Percentiles rank a stretch among this genome's conserved stretches.
Evolutionary conservation across 345 rosid genomes (phyloP).

Genomic region (Dipteronia dyeriana): DNA sequence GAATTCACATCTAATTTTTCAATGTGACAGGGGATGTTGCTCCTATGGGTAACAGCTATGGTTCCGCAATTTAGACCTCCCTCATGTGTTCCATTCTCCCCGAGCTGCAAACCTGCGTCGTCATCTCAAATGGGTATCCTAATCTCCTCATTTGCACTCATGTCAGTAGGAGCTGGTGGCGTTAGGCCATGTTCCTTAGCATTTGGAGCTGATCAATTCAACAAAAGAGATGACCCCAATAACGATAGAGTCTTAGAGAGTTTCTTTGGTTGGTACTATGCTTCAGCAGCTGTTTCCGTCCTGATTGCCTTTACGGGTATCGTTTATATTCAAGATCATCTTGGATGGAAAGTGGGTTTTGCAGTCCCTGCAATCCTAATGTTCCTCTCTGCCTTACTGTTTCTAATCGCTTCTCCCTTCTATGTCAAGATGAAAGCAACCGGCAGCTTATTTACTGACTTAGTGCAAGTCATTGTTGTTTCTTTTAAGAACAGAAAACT

Average conservation of each 20-base stretch:
- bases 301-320: constrained; percentile 53
- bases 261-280: constrained; percentile 73
- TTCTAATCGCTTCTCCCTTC: constrained; percentile 49
- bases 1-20: not conserved
- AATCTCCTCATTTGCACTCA: constrained; percentile 46
- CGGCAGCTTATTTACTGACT: constrained; percentile 52
- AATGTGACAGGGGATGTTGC: constrained; percentile 57
- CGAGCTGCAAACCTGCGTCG: constrained; percentile 49
- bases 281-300: constrained; percentile 49
- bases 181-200: constrained; percentile 75
- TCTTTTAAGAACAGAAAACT: constrained; percentile 51
- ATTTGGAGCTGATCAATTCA: constrained; percentile 72
- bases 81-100: constrained; percentile 34
- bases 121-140: constrained; percentile 52
- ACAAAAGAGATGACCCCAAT: constrained; percentile 49
- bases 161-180: constrained; percentile 75
- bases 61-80: constrained; percentile 62
- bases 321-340: constrained; percentile 61
- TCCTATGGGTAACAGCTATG: constrained; percentile 74
- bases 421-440: constrained; percentile 45
- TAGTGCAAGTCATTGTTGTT: constrained; percentile 51
- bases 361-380: constrained; percentile 63
- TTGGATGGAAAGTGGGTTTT: constrained; percentile 63
- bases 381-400: constrained; percentile 45
- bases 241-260: constrained; percentile 58